These are phyloP conservation scores for Coemansia sp. DNA, from an alignment of 192 early-diverging fungal genomes.

Conservation along the genomic window DNA sequence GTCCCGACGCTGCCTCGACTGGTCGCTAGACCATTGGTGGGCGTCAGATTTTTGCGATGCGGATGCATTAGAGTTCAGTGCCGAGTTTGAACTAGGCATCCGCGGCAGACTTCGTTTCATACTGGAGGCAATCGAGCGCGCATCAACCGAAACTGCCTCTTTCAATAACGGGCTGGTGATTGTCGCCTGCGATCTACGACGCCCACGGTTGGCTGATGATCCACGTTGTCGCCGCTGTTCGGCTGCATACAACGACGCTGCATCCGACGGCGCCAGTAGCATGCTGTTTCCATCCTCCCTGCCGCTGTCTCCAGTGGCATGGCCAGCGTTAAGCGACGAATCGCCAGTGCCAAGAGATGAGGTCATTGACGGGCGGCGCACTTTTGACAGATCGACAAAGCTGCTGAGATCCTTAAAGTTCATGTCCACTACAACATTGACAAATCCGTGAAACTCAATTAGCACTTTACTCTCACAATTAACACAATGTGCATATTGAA, in stretches of 20 bases:
- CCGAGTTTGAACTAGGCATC: slow-evolving; percentile 35
- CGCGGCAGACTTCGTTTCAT: slow-evolving; percentile 31
- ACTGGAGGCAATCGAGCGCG: slow-evolving; percentile 50
- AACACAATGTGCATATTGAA: background rate
- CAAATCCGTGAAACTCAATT: background rate
- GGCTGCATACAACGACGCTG: slow-evolving; percentile 16
- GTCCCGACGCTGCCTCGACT: slow-evolving; percentile 41
- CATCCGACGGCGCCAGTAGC: slow-evolving; percentile 17
- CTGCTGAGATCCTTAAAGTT: slow-evolving; percentile 49
- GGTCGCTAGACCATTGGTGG: slow-evolving; percentile 27
- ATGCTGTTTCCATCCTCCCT: slow-evolving; percentile 20
- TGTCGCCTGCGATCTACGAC: slow-evolving; percentile 25
- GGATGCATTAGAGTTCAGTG: slow-evolving; percentile 13
- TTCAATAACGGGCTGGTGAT: slow-evolving; percentile 35
- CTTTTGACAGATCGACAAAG: slow-evolving; percentile 53
- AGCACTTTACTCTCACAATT: background rate
- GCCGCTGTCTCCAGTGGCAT: slow-evolving; percentile 33
- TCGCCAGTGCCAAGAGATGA: slow-evolving; percentile 49
- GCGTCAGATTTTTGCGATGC: slow-evolving; percentile 25
- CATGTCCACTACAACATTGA: slow-evolving; percentile 38
- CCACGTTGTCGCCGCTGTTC: slow-evolving; percentile 34
- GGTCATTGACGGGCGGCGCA: slow-evolving; percentile 48
- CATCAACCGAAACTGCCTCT: slow-evolving; percentile 34
- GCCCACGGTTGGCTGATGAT: slow-evolving; percentile 26
- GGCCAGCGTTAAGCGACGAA: slow-evolving; percentile 35